Percentiles rank a stretch among this genome's conserved stretches.
Evolutionary conservation across 2,329 filamentous ascomycete genomes (phyloP).

Genomic region (Colletotrichum sp.): DNA sequence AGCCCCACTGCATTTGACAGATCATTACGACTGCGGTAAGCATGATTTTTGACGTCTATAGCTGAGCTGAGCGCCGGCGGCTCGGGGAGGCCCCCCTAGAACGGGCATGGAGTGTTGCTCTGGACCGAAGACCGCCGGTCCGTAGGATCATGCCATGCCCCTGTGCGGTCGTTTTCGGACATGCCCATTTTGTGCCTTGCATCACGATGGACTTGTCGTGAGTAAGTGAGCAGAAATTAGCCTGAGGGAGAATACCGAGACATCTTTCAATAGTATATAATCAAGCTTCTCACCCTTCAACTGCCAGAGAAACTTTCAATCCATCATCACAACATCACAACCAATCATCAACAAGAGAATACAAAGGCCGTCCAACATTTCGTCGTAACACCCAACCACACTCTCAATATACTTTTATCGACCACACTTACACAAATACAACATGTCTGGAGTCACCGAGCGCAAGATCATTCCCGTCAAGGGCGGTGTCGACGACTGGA

Average conservation of each 20-base stretch:
- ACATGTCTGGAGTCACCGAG: conserved; percentile 10
- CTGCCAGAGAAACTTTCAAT: neutral
- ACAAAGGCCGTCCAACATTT: neutral
- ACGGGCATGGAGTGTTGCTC: neutral
- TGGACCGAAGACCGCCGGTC: neutral
- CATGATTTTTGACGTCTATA: neutral
- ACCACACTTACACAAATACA: neutral
- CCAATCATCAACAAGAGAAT: neutral
- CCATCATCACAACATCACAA: neutral
- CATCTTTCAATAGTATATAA: neutral
- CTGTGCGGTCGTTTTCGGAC: neutral
- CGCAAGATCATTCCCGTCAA: conserved; percentile 14
- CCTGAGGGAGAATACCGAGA: neutral
- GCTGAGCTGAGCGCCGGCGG: neutral
- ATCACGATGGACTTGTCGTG: neutral
- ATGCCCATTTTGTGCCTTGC: neutral
- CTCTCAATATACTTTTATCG: neutral
- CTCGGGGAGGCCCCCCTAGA: neutral
- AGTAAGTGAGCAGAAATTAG: neutral
- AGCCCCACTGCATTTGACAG: neutral
- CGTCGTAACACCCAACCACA: neutral
- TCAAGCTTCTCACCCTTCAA: neutral
- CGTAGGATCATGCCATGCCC: neutral
- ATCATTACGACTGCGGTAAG: neutral
- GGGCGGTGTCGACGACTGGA: conserved; percentile 14